Conservation (phyloP, 306 rosid species). For the Vicia faba region DNA sequence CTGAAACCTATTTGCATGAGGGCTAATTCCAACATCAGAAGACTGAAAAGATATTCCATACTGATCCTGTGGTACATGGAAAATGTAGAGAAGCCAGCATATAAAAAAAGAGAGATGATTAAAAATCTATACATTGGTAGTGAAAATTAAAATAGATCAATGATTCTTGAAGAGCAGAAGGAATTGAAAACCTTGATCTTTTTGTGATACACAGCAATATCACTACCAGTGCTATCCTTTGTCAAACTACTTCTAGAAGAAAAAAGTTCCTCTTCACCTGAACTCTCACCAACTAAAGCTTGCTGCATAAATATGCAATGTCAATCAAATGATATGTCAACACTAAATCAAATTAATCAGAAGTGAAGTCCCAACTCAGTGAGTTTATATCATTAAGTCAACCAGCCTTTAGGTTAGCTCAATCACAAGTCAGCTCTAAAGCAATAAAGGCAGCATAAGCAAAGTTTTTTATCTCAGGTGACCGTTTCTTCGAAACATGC, state of each 20-base stretch:
- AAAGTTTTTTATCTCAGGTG: neutral
- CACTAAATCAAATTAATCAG: constrained; percentile 23
- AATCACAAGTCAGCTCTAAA: neutral
- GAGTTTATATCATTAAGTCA: constrained; percentile 4
- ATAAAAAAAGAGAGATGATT: constrained; percentile 13
- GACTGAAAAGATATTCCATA: constrained; percentile 59
- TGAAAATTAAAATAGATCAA: constrained; percentile 13
- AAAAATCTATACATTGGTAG: constrained; percentile 17
- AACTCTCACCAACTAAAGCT: constrained; percentile 92
- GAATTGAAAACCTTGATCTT: constrained; percentile 67
- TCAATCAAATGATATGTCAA: constrained; percentile 25
- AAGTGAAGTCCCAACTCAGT: neutral
- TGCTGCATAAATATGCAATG: constrained; percentile 56
- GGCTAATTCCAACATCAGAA: constrained; percentile 50
- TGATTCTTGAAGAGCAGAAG: constrained; percentile 6
- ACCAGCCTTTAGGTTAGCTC: constrained; percentile 6
- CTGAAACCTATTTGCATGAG: constrained; percentile 77
- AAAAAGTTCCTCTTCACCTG: constrained; percentile 89
- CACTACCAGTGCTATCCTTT: constrained; percentile 59
- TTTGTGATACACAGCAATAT: constrained; percentile 62
- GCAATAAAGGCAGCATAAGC: constrained; percentile 28
- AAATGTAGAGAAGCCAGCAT: constrained; percentile 33
- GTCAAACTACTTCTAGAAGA: constrained; percentile 59
- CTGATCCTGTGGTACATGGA: constrained; percentile 54
- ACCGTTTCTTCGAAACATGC: no score